These are phyloP conservation scores for Plectosphaerella plurivora DNA, from an alignment of 2,329 filamentous ascomycete species.

Conservation along the genomic window DNA sequence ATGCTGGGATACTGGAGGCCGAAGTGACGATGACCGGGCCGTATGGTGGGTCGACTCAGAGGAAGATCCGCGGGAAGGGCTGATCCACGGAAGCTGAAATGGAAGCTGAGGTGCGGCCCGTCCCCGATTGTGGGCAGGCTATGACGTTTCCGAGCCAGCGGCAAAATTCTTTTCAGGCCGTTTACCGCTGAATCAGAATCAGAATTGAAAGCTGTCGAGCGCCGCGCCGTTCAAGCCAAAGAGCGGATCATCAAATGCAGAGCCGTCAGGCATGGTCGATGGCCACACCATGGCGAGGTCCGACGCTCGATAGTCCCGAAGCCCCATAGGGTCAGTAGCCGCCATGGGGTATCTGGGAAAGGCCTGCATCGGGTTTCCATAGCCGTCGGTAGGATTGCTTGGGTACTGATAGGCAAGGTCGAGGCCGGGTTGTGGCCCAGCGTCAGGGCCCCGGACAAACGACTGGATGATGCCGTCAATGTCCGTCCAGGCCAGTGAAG, in stretches of 20 bases:
- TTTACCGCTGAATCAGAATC: background rate
- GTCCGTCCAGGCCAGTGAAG: conserved; percentile 20
- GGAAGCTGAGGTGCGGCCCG: too few relatives aligned
- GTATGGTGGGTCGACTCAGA: too few relatives aligned
- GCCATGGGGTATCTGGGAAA: background rate
- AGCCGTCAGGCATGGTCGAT: conserved; percentile 4
- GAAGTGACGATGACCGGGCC: too few relatives aligned
- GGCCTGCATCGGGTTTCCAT: background rate
- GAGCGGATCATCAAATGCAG: conserved; percentile 20
- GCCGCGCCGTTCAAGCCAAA: conserved; percentile 25
- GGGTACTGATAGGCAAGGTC: conserved; percentile 1
- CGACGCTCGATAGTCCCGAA: background rate
- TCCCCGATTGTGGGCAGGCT: too few relatives aligned
- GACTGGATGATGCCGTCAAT: conserved; percentile 31
- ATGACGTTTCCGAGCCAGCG: too few relatives aligned
- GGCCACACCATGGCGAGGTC: conserved; percentile 1
- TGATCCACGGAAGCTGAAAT: too few relatives aligned
- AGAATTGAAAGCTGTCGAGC: conserved; percentile 17
- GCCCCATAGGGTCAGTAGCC: background rate
- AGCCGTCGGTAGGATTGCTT: background rate
- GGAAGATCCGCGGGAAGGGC: too few relatives aligned
- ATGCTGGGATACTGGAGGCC: too few relatives aligned
- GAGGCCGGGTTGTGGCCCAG: background rate
- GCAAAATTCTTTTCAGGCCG: too few relatives aligned
- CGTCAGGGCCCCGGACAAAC: conserved; percentile 20